These are phyloP conservation scores for Nitzschia putrida DNA, from an alignment of 108 stramenopile genomes.

Conservation along the genomic window DNA sequence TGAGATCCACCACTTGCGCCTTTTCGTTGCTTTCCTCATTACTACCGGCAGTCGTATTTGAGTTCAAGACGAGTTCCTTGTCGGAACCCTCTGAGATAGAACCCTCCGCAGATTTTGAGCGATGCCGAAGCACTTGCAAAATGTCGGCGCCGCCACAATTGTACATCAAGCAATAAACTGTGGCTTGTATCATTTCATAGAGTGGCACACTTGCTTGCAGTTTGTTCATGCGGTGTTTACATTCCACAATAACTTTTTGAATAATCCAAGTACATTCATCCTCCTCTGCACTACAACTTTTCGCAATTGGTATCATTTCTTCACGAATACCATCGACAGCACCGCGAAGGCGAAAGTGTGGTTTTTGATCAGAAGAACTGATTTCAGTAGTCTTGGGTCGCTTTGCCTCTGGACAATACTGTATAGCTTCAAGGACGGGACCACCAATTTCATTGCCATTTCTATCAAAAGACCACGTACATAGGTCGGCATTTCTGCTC, in stretches of 20 bases:
- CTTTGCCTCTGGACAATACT: too few relatives aligned
- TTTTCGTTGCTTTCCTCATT: constrained; percentile 10
- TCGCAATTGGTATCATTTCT: constrained; percentile 25
- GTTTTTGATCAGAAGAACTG: not conserved
- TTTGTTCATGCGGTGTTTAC: constrained; percentile 81
- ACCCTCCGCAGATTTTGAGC: not conserved
- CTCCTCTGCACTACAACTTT: constrained; percentile 2
- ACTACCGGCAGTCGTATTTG: not conserved
- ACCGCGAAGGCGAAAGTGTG: constrained; percentile 46
- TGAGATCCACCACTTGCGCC: not conserved
- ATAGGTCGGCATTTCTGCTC: constrained; percentile 63
- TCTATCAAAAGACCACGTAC: constrained; percentile 62
- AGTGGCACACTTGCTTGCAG: constrained; percentile 56
- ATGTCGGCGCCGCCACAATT: constrained; percentile 65
- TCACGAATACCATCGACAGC: constrained; percentile 50
- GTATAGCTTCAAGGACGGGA: not conserved
- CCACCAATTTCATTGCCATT: not conserved
- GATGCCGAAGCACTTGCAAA: constrained; percentile 67
- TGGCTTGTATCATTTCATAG: constrained; percentile 82
- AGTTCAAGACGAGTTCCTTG: not conserved
- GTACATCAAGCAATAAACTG: constrained; percentile 77
- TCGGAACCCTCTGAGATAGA: not conserved
- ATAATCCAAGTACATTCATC: constrained; percentile 52
- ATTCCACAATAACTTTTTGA: constrained; percentile 71
- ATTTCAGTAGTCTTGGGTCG: too few relatives aligned